A percentile compares a stretch with the other conserved stretches of the same genome.
Evolutionary conservation across 2,329 filamentous ascomycete genomes (phyloP).

Genomic region (Fusarium foetens): DNA sequence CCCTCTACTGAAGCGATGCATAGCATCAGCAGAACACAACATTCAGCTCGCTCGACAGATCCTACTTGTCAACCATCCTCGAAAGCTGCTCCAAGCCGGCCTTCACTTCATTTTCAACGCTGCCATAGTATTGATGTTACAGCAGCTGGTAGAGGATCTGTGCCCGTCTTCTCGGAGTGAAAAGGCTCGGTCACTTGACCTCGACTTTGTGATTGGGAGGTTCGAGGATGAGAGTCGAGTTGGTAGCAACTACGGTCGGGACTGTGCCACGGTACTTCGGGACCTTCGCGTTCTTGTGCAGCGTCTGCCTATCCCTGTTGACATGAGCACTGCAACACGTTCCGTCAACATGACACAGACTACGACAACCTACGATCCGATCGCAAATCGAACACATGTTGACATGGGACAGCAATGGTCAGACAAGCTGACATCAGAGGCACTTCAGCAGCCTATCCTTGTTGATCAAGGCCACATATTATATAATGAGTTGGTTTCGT

Average conservation of each 20-base stretch:
- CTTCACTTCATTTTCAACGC: constrained; percentile 63
- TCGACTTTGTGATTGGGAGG: constrained; percentile 55
- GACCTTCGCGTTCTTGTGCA: constrained; percentile 53
- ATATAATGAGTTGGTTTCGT: constrained; percentile 51
- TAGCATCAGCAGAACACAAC: constrained; percentile 58
- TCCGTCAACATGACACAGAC: constrained; percentile 14
- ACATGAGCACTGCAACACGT: constrained; percentile 2
- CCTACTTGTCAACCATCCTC: constrained; percentile 49
- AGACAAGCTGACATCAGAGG: constrained; percentile 32
- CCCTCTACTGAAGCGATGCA: constrained; percentile 52
- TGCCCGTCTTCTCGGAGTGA: constrained; percentile 39
- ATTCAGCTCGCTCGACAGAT: constrained; percentile 57
- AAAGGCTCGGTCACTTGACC: constrained; percentile 43
- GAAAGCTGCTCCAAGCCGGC: constrained; percentile 56
- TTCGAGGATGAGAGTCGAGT: constrained; percentile 54
- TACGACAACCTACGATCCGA: constrained; percentile 31
- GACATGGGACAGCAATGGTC: constrained; percentile 40
- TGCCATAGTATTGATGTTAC: constrained; percentile 59
- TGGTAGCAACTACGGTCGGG: constrained; percentile 52
- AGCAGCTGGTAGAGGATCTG: constrained; percentile 54
- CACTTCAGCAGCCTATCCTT: constrained; percentile 41
- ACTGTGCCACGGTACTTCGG: constrained; percentile 52
- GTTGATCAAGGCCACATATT: constrained; percentile 47
- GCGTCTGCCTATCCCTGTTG: constrained; percentile 45
- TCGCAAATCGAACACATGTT: constrained; percentile 27